Base-by-base conservation (phyloP, 2,329 filamentous ascomycete species). In the Diaporthe velutina region DNA sequence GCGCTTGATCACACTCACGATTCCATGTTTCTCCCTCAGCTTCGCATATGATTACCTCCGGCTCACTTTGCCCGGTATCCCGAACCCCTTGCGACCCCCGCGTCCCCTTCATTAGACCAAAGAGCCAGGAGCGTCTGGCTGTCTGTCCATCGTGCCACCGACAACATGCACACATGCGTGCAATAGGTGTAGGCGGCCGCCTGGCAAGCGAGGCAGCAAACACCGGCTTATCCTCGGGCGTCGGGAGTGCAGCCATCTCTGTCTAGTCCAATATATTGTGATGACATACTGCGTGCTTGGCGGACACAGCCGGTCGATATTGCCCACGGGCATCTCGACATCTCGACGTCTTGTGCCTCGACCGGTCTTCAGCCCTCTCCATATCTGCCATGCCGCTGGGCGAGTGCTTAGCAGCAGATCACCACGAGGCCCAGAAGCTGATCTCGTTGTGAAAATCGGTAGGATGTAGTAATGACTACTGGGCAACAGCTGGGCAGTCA, bases 341-440 rank as follows among this genome's bases (percentile, higher is more conserved):
- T 22, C 38, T 52, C 38, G 12, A 67, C 1, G 12, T 13, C 28
- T 22, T 40, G n/a, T 10, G 33, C 30, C 30, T 28, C 33, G 17
- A 54, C 5, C n/a, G n/a, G 45, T 22, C 64, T 40, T 12, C 30
- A 54, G 48, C n/a, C 3, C 33, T 54, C 33, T 40, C 28, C 33
- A 54, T 52, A 22, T 54, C 4, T 54, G 60, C 40, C 64, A 67
- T n/a, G 64, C 33, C 33, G 25, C 60, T 52, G 64, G 45, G 64
- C 64, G 33, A 60, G 48, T 68, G 64, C 64, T 54, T 68, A 54
- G 48, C 64, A 68, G 48, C 48, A 68, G 48, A 68, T 68, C 45
- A 22, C 30, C 64, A 52, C 9, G 33, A 68, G 64, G 45, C 48
- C 48, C 33, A 68, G 48, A 25, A 19, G 22, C 19, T 40, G 45